Percentiles rank a stretch among this genome's conserved stretches.
These are phyloP conservation scores for Cercospora sp. DNA, from an alignment of 2,329 filamentous ascomycete species.

Conservation along the genomic window DNA sequence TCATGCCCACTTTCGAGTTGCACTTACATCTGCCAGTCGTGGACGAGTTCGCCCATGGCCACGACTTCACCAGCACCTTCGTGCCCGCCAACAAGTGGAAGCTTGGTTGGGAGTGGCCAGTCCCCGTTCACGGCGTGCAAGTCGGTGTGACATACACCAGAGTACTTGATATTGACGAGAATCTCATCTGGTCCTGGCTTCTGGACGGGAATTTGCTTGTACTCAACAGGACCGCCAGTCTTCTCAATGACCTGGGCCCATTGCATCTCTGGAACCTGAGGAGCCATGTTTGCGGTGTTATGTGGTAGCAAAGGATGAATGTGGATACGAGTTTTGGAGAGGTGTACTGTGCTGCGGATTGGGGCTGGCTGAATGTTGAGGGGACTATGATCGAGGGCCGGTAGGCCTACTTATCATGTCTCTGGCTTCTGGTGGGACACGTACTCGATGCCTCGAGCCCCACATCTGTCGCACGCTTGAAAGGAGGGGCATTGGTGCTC, in stretches of 20 bases:
- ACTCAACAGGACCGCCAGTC: constrained; percentile 67
- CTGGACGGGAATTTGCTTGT: constrained; percentile 79
- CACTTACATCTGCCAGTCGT: constrained; percentile 66
- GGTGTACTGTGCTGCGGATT: constrained; percentile 7
- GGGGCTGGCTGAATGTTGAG: neutral
- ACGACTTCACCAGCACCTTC: constrained; percentile 82
- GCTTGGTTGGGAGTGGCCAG: constrained; percentile 81
- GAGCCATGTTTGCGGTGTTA: constrained; percentile 32
- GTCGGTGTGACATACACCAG: constrained; percentile 88
- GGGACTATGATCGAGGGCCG: neutral
- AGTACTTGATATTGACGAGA: constrained; percentile 87
- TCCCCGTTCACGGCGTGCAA: constrained; percentile 80
- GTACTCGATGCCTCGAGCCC: constrained; percentile 6
- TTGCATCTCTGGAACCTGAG: constrained; percentile 74
- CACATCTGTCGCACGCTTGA: constrained; percentile 20
- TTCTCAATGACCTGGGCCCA: constrained; percentile 90
- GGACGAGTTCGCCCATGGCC: constrained; percentile 72
- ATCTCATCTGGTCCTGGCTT: constrained; percentile 86
- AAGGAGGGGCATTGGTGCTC: constrained; percentile 26
- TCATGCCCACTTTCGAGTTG: neutral
- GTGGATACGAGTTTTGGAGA: constrained; percentile 14
- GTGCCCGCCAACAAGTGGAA: constrained; percentile 80
- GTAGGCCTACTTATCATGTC: constrained; percentile 22
- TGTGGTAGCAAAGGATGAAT: constrained; percentile 5
- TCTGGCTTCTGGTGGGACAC: neutral